These are phyloP conservation scores for Adiantum capillusveneris DNA, from an alignment of 75 land plant species.

Conservation along the genomic window DNA sequence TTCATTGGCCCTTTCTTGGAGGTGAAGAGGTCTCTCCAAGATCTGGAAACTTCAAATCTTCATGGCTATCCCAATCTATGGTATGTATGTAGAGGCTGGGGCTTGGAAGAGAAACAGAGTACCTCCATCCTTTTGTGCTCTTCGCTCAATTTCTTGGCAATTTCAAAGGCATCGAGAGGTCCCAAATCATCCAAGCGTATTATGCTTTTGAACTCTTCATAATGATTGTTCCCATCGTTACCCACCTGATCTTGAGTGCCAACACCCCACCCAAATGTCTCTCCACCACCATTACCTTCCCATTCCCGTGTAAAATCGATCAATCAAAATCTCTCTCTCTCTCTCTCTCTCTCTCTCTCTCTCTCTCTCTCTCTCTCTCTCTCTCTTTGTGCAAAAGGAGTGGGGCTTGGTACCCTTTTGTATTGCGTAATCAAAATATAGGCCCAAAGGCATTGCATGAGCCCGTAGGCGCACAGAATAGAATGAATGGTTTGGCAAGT, in stretches of 20 bases:
- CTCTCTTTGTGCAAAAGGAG: too few relatives aligned
- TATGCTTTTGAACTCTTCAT: constrained; percentile 20
- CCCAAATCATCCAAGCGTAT: constrained; percentile 60
- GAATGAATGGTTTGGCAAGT: too few relatives aligned
- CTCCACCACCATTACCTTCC: background rate
- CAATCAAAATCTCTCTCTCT: too few relatives aligned
- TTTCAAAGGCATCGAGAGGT: constrained; percentile 41
- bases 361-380: too few relatives aligned
- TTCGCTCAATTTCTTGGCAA: constrained; percentile 45
- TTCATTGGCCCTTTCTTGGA: background rate
- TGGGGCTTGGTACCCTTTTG: too few relatives aligned
- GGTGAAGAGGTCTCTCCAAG: background rate
- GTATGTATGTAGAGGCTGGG: constrained; percentile 43
- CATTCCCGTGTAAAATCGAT: background rate
- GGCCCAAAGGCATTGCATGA: too few relatives aligned
- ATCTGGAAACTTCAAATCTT: constrained; percentile 10
- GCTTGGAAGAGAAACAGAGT: constrained; percentile 36
- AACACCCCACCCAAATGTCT: background rate
- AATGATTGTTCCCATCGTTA: background rate
- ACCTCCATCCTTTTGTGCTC: constrained; percentile 28
- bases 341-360: too few relatives aligned
- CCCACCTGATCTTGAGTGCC: background rate
- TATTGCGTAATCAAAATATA: too few relatives aligned
- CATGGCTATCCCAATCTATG: constrained; percentile 28
- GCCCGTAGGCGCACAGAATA: too few relatives aligned